Evolutionary conservation across 73 alveolate species (phyloP).

Genomic region (Paramecium tetraurelia): DNA sequence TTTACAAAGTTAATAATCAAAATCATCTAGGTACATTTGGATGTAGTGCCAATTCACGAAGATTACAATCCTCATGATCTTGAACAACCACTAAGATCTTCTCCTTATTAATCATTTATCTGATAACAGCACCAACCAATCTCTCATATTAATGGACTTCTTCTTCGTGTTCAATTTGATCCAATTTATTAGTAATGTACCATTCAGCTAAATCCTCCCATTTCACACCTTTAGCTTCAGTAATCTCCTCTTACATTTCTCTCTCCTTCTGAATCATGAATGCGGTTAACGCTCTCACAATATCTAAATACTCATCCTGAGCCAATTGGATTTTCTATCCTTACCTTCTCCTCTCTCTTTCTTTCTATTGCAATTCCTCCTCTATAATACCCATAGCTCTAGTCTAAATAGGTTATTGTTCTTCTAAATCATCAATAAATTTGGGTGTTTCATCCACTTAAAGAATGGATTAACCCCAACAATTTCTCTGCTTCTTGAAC

Average conservation of each 20-base stretch:
- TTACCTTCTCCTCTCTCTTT: not conserved
- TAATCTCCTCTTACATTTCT: not conserved
- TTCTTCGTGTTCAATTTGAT: not conserved
- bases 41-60: not conserved
- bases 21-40: constrained; percentile 11
- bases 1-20: not conserved
- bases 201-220: constrained; percentile 23
- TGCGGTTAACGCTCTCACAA: not conserved
- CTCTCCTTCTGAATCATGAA: not conserved
- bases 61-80: not conserved
- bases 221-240: not conserved
- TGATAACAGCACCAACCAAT: not conserved
- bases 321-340: not conserved
- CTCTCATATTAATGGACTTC: not conserved
- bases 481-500: constrained; percentile 92
- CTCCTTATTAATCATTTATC: not conserved
- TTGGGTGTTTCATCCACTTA: constrained; percentile 77
- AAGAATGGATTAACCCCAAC: constrained; percentile 80
- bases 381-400: not conserved
- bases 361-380: constrained; percentile 3
- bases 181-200: not conserved
- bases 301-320: not conserved
- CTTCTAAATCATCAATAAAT: constrained; percentile 61
- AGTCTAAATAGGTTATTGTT: not conserved
- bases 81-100: not conserved